Percentiles rank a stretch among this genome's conserved stretches.
phyloP scores from a whole-genome alignment of 2,329 filamentous ascomycete species.

The Penicillium sp. region DNA sequence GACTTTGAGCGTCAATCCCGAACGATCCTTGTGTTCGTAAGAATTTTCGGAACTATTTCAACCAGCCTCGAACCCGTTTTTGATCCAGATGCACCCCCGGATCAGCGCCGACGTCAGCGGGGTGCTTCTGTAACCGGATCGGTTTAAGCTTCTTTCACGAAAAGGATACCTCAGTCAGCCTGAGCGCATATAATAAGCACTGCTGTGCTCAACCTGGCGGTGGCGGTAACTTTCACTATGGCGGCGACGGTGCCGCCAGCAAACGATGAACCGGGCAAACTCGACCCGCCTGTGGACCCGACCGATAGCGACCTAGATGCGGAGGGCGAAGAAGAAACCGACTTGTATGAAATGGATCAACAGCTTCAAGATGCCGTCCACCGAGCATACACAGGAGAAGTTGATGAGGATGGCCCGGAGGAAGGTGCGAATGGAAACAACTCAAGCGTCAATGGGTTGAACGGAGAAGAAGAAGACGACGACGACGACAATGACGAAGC shows the following conservation, averaged over 20 bases:
- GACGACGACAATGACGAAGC: constrained; percentile 48
- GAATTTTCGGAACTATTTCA: neutral
- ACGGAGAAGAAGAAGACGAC: constrained; percentile 31
- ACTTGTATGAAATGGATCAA: constrained; percentile 43
- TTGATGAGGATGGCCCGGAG: constrained; percentile 29
- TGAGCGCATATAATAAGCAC: constrained; percentile 10
- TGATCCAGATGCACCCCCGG: constrained; percentile 26
- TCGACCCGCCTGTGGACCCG: constrained; percentile 34
- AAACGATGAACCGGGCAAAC: constrained; percentile 35
- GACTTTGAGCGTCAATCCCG: constrained; percentile 2
- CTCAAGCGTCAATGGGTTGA: constrained; percentile 28
- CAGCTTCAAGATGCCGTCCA: constrained; percentile 42
- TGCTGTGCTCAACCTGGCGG: constrained; percentile 37
- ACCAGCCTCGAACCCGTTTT: neutral
- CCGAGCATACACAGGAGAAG: constrained; percentile 36
- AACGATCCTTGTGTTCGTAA: neutral
- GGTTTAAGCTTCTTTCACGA: constrained; percentile 20
- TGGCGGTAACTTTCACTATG: constrained; percentile 41
- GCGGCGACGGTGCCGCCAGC: constrained; percentile 43
- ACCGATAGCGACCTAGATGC: constrained; percentile 47
- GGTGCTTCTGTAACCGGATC: constrained; percentile 33
- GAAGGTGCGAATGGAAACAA: constrained; percentile 38
- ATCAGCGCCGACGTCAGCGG: constrained; percentile 28
- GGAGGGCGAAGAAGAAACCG: constrained; percentile 47
- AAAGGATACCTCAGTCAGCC: constrained; percentile 10